These are phyloP conservation scores for Xylaria acuta DNA, from an alignment of 495 filamentous ascomycete species.

Conservation along the genomic window DNA sequence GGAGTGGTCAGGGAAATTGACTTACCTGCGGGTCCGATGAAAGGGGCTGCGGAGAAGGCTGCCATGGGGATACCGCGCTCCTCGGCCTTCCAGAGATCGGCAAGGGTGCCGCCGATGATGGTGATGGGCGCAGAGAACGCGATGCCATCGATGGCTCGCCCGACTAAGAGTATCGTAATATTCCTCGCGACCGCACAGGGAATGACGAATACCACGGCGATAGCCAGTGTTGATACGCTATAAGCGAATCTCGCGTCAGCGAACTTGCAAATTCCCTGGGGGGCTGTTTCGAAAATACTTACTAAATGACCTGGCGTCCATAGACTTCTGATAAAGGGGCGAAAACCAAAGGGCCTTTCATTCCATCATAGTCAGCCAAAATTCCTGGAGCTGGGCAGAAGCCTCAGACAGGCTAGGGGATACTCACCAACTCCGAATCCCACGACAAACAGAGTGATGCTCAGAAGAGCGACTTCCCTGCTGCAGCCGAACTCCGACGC, in stretches of 20 bases:
- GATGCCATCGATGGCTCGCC: conserved; percentile 76
- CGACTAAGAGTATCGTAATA: conserved; percentile 74
- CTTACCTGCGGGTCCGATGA: conserved; percentile 73
- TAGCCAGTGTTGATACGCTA: conserved; percentile 57
- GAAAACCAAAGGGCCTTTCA: conserved; percentile 74
- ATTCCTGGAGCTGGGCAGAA: not conserved
- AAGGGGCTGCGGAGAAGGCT: conserved; percentile 81
- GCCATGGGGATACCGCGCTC: conserved; percentile 86
- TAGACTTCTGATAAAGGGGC: conserved; percentile 77
- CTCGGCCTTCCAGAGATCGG: conserved; percentile 83
- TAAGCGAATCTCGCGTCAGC: not conserved
- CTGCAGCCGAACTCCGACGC: conserved; percentile 66
- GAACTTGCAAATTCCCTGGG: not conserved
- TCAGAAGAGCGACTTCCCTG: conserved; percentile 69
- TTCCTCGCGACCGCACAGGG: conserved; percentile 78
- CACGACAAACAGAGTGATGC: conserved; percentile 76
- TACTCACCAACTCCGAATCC: conserved; percentile 73
- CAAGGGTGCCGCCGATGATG: conserved; percentile 77
- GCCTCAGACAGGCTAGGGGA: not conserved
- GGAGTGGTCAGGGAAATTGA: conserved; percentile 6
- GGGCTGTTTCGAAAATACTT: not conserved
- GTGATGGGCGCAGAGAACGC: conserved; percentile 87
- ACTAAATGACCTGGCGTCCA: conserved; percentile 72
- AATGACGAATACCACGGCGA: conserved; percentile 78
- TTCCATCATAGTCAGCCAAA: not conserved